Base-by-base conservation (phyloP, 345 rosid genomes). In the Populus pruinosa region DNA sequence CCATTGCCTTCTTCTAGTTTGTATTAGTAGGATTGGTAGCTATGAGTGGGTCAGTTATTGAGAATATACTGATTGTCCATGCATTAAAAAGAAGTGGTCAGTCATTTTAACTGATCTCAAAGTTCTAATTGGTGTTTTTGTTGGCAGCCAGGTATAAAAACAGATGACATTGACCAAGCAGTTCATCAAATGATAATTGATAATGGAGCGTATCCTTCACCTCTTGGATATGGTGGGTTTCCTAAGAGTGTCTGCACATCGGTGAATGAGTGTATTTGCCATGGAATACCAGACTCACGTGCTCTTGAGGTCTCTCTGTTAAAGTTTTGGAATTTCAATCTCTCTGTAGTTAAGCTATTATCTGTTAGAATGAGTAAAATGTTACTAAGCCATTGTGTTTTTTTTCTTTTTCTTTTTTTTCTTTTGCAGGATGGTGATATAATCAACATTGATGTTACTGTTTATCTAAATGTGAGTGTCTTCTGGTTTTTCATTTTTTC, bases 181-280 rank as follows among this genome's bases (percentile, higher is more conserved):
- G 98, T 95, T 79, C 99, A 95, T 69, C 96, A 87, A 69, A 90
- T 93, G 98, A 93, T 91, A 74, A 89, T 95, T 66, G 94, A 93
- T 74, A 95, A 90, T 77, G 98, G 98, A 78, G 99, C 98, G 4
- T 95, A 95, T 86, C 99, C 98, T 16, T 95, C 98, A 2, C 99
- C 98, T 68, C 97, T 95, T 81, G 97, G 99, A 27, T 95, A 95
- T 85, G 98, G 97, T 62, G 96, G 98, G 66, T 95, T 95, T 80
- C 99, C 99, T 4, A 93, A 93, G 88, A 93, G 99, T 88, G 99
- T 93, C 12, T 95, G 99, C 80, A 95, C 99, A 17, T 95, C 99
- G 38, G 94, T 94, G 64, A 94, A 93, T 76, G 98, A 94, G 84
- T 94, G 99, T 69, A 94, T 94, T 81, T 95, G 99, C 87, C 99